Percentiles rank a stretch among this genome's conserved stretches.
Evolutionary conservation across 2,329 filamentous ascomycete species (phyloP).

Genomic region (Cercospora brassicicola): DNA sequence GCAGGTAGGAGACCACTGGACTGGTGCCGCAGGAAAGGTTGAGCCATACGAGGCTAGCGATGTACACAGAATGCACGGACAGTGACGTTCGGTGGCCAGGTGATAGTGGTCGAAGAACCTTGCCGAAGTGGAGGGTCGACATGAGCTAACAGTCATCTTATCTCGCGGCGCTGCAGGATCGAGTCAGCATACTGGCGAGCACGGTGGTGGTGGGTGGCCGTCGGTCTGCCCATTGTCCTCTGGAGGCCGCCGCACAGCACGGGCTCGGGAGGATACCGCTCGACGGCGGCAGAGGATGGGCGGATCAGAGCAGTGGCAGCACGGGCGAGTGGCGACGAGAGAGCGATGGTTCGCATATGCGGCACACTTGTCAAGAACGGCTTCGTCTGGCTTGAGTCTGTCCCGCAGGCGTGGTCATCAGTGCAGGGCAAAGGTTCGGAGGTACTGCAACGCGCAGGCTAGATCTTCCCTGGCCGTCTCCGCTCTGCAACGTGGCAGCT

Average conservation of each 20-base stretch:
- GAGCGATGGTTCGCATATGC: slow-evolving; percentile 46
- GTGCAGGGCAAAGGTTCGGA: slow-evolving; percentile 24
- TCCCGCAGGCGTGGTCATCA: slow-evolving; percentile 44
- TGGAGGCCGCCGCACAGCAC: slow-evolving; percentile 6
- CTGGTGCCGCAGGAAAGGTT: slow-evolving; percentile 14
- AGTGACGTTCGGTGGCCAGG: slow-evolving; percentile 14
- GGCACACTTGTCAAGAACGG: slow-evolving; percentile 30
- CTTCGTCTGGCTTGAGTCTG: slow-evolving; percentile 29
- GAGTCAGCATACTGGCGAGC: slow-evolving; percentile 20
- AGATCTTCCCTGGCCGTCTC: slow-evolving; percentile 48
- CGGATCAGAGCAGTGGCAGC: slow-evolving; percentile 43
- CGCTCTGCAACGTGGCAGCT: slow-evolving; percentile 56
- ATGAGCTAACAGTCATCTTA: slow-evolving; percentile 52
- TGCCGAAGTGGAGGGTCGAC: slow-evolving; percentile 23
- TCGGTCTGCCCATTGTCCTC: background rate
- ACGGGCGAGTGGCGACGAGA: slow-evolving; percentile 44
- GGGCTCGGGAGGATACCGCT: slow-evolving; percentile 21
- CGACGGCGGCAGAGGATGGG: background rate
- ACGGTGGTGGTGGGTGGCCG: background rate
- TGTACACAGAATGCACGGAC: slow-evolving; percentile 10
- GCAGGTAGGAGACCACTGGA: slow-evolving; percentile 17
- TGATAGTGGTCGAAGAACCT: slow-evolving; percentile 8
- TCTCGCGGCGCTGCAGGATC: slow-evolving; percentile 46
- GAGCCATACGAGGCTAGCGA: slow-evolving; percentile 5
- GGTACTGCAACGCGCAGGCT: slow-evolving; percentile 24